These are phyloP conservation scores for Heteromeles arbutifolia DNA, from an alignment of 306 rosid genomes.

Conservation along the genomic window DNA sequence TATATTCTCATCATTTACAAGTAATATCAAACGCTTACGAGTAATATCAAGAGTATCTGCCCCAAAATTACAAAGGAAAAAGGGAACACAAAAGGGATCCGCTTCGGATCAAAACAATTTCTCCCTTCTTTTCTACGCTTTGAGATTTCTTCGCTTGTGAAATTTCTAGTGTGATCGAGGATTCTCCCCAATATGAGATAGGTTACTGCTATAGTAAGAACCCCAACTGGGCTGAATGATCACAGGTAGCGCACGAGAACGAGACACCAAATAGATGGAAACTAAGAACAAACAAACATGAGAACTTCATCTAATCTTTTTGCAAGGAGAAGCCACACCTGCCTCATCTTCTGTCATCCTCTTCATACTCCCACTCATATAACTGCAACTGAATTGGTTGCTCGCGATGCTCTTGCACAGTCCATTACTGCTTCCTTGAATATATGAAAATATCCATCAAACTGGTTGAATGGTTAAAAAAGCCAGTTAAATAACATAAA, in stretches of 20 bases:
- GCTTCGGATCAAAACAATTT: no score
- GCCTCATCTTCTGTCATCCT: conserved; percentile 50
- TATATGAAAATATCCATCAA: conserved; percentile 14
- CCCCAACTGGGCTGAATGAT: no score
- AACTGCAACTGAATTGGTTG: conserved; percentile 40
- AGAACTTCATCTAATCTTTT: conserved; percentile 42
- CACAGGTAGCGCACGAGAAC: no score
- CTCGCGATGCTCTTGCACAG: conserved; percentile 15
- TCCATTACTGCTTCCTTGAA: conserved; percentile 11
- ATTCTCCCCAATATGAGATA: no score
- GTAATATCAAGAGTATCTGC: background rate
- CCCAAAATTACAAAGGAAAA: background rate
- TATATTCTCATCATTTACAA: conserved; percentile 4
- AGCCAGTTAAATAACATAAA: background rate
- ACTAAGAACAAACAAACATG: background rate
- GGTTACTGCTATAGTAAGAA: no score
- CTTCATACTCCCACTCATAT: conserved; percentile 34
- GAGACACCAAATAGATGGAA: no score
- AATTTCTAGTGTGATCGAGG: no score
- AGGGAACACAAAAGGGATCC: no score
- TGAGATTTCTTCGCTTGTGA: no score
- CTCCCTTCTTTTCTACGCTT: no score
- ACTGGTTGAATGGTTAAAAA: background rate
- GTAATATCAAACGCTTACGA: background rate
- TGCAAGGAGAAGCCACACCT: conserved; percentile 35